These are phyloP conservation scores for Physcomitrellopsis africana DNA, from an alignment of 225 moss, liverwort and hornwort species.

Conservation along the genomic window DNA sequence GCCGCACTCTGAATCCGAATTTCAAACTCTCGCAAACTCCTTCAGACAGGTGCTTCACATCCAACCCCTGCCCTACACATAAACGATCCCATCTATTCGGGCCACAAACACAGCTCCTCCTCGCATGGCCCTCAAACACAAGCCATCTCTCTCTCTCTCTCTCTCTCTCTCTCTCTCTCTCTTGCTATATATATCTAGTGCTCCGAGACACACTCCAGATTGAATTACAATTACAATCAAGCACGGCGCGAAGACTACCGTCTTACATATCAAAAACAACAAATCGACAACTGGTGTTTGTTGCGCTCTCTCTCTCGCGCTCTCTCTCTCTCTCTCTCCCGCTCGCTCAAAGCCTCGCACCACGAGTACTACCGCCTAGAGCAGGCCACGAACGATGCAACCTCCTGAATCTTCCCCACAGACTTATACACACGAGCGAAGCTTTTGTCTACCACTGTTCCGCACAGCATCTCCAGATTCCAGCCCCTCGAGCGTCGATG, in stretches of 20 bases:
- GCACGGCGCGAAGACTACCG: no score
- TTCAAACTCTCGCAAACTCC: not conserved
- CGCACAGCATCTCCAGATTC: no score
- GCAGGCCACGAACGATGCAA: not conserved
- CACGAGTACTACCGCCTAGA: constrained; percentile 14
- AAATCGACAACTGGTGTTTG: no score
- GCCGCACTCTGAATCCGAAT: constrained; percentile 8
- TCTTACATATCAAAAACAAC: no score
- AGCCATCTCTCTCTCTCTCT: not conserved
- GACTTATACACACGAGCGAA: not conserved
- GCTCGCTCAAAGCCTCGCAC: not conserved
- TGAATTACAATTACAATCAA: not conserved
- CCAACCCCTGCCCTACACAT: no score
- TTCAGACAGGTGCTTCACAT: not conserved
- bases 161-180: not conserved
- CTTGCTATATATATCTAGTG: not conserved
- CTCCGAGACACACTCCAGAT: not conserved
- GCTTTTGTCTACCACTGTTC: no score
- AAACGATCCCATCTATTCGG: not conserved
- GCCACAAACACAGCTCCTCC: not conserved
- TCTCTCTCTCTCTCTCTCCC: no score
- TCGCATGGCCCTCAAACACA: not conserved
- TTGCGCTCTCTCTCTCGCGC: no score
- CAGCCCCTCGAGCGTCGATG: no score
- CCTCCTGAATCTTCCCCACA: not conserved